Conservation (phyloP, 2,329 filamentous ascomycete species). For the Cercospora sojina region DNA sequence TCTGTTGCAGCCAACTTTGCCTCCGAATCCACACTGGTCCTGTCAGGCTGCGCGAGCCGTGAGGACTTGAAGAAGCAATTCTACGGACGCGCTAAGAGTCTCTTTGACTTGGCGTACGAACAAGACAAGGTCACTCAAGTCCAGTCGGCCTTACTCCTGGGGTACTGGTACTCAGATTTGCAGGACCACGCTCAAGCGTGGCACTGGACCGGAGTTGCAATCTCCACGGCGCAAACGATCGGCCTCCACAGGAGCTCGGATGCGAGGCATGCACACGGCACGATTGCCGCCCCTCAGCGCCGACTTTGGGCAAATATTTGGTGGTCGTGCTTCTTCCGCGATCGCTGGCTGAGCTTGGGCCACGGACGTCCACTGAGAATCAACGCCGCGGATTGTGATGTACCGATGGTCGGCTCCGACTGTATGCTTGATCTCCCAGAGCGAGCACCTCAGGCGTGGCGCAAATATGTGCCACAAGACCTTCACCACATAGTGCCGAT, state of each 20-base stretch:
- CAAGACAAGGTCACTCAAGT: slow-evolving; percentile 15
- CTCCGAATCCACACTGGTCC: slow-evolving; percentile 7
- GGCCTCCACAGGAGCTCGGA: slow-evolving; percentile 19
- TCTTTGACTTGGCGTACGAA: slow-evolving; percentile 20
- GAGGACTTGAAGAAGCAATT: slow-evolving; percentile 16
- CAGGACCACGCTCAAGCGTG: slow-evolving; percentile 21
- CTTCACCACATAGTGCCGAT: slow-evolving; percentile 13
- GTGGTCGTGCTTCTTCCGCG: slow-evolving; percentile 23
- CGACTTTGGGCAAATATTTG: slow-evolving; percentile 18
- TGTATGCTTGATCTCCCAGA: slow-evolving; percentile 15
- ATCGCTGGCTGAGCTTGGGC: slow-evolving; percentile 20
- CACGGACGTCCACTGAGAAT: slow-evolving; percentile 19
- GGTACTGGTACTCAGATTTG: slow-evolving; percentile 18
- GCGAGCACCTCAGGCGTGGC: slow-evolving; percentile 7
- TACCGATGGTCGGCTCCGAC: slow-evolving; percentile 17
- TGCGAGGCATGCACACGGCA: not conserved
- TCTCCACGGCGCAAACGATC: slow-evolving; percentile 18
- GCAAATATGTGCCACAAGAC: slow-evolving; percentile 14
- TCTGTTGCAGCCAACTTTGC: slow-evolving; percentile 19
- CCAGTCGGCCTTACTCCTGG: slow-evolving; percentile 18
- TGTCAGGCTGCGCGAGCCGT: slow-evolving; percentile 8
- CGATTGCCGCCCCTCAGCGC: not conserved
- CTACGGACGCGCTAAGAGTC: slow-evolving; percentile 19
- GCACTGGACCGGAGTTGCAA: slow-evolving; percentile 23
- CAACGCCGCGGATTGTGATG: slow-evolving; percentile 18